phyloP scores from a whole-genome alignment of 257 asterid species.

The Solanum sejunctum region DNA sequence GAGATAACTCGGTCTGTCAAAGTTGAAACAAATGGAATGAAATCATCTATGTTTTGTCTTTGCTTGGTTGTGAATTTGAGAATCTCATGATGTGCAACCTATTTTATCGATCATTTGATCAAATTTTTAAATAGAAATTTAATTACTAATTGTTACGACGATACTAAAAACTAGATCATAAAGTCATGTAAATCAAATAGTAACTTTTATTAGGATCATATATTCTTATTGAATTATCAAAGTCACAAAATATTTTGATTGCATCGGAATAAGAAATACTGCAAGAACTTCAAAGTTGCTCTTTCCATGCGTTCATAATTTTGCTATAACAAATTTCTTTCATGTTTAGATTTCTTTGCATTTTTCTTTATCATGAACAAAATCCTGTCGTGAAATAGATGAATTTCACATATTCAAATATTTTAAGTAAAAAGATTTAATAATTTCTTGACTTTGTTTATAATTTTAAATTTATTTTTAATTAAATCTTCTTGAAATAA shows the following conservation, averaged over 20 bases:
- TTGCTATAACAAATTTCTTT: not conserved
- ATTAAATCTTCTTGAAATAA: not conserved
- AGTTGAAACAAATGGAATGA: not conserved
- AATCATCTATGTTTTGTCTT: not conserved
- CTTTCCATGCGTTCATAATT: not conserved
- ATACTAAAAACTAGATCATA: not conserved
- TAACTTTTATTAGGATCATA: not conserved
- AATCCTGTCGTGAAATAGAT: not conserved
- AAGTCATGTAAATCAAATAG: not conserved
- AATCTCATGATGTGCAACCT: accelerated
- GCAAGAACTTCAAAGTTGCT: not conserved
- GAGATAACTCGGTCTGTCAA: not conserved
- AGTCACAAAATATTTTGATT: not conserved
- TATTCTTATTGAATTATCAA: not conserved
- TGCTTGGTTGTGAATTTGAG: not conserved
- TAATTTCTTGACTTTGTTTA: not conserved
- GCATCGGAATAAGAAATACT: not conserved
- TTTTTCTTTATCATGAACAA: not conserved
- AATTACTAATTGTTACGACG: not conserved
- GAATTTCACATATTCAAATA: not conserved
- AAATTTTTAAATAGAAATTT: not conserved
- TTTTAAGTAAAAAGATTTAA: not conserved
- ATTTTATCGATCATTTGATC: not conserved
- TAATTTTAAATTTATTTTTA: not conserved
- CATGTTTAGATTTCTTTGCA: not conserved